A percentile compares a stretch with the other conserved stretches of the same genome.
phyloP scores from a whole-genome alignment of 176 grass and related monocot genomes.

The Lolium multiflorum region DNA sequence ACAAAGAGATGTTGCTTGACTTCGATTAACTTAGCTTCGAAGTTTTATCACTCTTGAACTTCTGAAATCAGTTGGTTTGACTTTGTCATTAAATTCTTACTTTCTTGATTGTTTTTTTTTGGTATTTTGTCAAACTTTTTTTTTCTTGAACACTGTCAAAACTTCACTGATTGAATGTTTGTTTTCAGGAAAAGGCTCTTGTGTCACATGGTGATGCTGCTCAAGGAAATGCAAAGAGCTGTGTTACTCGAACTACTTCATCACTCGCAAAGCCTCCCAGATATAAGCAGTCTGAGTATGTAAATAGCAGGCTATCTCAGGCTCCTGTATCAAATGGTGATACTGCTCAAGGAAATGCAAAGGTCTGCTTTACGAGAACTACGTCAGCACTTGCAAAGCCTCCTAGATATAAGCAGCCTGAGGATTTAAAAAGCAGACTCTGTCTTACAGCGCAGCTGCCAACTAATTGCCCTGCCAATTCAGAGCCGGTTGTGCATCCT shows the following conservation, averaged over 20 bases:
- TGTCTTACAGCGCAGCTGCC: slow-evolving; percentile 40
- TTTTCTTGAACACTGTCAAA: not conserved
- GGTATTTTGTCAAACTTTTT: not conserved
- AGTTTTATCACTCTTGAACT: slow-evolving; percentile 18
- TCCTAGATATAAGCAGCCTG: slow-evolving; percentile 40
- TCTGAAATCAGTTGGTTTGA: slow-evolving; percentile 23
- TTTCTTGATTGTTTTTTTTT: slow-evolving; percentile 16
- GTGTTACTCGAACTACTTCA: slow-evolving; percentile 37
- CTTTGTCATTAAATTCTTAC: slow-evolving; percentile 8
- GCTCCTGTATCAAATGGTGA: slow-evolving; percentile 38
- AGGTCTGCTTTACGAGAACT: slow-evolving; percentile 28
- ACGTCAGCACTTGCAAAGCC: slow-evolving; percentile 45
- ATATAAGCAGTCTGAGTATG: slow-evolving; percentile 35
- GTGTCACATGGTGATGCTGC: slow-evolving; percentile 36
- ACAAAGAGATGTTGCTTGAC: slow-evolving; percentile 10
- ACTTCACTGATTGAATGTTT: slow-evolving; percentile 30
- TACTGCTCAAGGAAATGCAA: slow-evolving; percentile 49
- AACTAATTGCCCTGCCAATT: slow-evolving; percentile 39
- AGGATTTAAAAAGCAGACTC: slow-evolving; percentile 38
- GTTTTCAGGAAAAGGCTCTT: slow-evolving; percentile 64
- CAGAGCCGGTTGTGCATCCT: slow-evolving; percentile 31
- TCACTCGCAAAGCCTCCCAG: slow-evolving; percentile 43
- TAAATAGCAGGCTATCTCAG: slow-evolving; percentile 43
- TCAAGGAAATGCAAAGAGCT: slow-evolving; percentile 50
- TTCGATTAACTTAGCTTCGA: slow-evolving; percentile 21